Base-by-base conservation (phyloP, 176 grass and related monocot genomes). In the Aegilops umbellulata region DNA sequence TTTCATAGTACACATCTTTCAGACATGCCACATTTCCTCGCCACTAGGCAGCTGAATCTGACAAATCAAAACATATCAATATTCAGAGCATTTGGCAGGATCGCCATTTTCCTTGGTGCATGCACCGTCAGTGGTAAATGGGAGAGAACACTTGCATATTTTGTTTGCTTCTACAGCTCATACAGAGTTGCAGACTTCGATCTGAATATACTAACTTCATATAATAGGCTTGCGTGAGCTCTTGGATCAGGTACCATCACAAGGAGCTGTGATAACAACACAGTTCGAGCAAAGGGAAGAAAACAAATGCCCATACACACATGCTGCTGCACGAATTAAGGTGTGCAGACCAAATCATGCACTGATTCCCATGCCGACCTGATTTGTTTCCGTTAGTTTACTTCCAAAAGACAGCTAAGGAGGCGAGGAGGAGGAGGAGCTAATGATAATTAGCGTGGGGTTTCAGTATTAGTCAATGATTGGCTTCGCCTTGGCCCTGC, bases 391-490 rank as follows among this genome's bases (percentile, higher is more conserved):
- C 25, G 63, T 64, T 88, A 85, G 39, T 88, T 85, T 88, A 77
- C 38, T 62, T 58, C 39, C 31, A 82, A 91, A 85, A 71, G 70
- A 91, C 86, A 91, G 82, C 90, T 86, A 86, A 51, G 55, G 55
- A 58, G 49, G 47, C 47, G 49, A 53, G 55, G 72, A 49, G 44
- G 72, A 49, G 44, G 73, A 78, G 51, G 26, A 41, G 64, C 73
- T 86, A 41, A 85, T 77, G 82, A 88, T 88, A 49, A 20, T 79
- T 75, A 76, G 15, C 24, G 17, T 68, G 62, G 47, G 71, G 7
- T 87, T 84, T 76, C 69, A 88, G 62, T 26, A 88, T 91, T 81
- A 88, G 81, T 91, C 61, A 91, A 84, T 91, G 81, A 84, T 87
- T 73, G 70, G 69, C 22, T 73, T 87, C 41, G 22, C n/a, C 22